Conservation (phyloP, 768 basidiomycete species). For the Lentinula lateritia region DNA sequence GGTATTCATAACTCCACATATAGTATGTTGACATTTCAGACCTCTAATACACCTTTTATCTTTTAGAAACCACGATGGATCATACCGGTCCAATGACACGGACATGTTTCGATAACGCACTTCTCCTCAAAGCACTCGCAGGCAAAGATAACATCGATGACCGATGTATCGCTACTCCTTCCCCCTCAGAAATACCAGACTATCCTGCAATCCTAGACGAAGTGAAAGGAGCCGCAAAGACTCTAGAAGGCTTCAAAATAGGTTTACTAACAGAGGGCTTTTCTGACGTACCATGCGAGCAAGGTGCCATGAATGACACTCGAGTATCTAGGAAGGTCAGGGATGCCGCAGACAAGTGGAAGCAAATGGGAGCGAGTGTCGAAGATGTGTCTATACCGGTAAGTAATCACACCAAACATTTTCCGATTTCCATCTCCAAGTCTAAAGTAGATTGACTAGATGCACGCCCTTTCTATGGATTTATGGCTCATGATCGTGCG, state of each 20-base stretch:
- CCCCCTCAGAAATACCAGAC: not conserved
- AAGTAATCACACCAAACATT: not conserved
- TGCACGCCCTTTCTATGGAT: not conserved
- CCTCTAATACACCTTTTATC: not conserved
- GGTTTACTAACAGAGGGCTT: constrained; percentile 5
- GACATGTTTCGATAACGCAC: not conserved
- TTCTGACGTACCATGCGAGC: not conserved
- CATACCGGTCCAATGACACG: constrained; percentile 6
- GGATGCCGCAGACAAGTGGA: not conserved
- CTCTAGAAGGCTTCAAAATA: constrained; percentile 2
- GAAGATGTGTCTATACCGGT: constrained; percentile 3
- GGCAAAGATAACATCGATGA: not conserved
- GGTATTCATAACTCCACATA: not conserved
- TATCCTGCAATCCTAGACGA: not conserved
- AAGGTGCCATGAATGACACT: not conserved
- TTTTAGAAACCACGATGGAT: constrained; percentile 1
- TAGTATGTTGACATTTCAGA: not conserved
- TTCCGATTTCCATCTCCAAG: not conserved
- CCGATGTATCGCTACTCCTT: not conserved
- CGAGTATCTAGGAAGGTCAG: not conserved
- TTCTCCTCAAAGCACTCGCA: constrained; percentile 3
- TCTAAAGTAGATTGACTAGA: not conserved
- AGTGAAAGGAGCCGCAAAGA: not conserved
- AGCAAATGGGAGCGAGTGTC: not conserved
- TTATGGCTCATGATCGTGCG: not conserved